A percentile compares a stretch with the other conserved stretches of the same genome.
These are phyloP conservation scores for Coemansia sp. DNA, from an alignment of 192 early-diverging fungal genomes.

Conservation along the genomic window DNA sequence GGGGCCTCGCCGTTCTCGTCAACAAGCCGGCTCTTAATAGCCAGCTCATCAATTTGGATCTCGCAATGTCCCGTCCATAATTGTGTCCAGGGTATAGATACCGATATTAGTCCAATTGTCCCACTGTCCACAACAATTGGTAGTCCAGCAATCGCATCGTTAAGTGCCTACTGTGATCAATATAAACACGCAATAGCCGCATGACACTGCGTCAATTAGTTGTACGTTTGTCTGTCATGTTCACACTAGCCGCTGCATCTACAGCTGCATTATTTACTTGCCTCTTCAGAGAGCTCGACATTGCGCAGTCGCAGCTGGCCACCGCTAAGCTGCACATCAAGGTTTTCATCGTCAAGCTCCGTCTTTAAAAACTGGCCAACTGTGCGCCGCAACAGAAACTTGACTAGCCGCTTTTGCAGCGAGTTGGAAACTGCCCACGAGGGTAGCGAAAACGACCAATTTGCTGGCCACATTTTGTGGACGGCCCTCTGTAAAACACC, in stretches of 20 bases:
- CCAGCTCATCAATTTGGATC: slow-evolving; percentile 69
- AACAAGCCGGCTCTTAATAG: slow-evolving; percentile 52
- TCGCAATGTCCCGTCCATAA: slow-evolving; percentile 78
- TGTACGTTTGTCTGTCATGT: background rate
- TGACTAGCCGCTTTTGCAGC: slow-evolving; percentile 82
- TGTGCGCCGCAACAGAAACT: slow-evolving; percentile 76
- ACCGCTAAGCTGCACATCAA: slow-evolving; percentile 81
- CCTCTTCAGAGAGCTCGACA: slow-evolving; percentile 76
- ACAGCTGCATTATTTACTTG: slow-evolving; percentile 23
- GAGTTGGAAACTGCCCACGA: slow-evolving; percentile 62
- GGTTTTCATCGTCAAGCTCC: slow-evolving; percentile 70
- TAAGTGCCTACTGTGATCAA: slow-evolving; percentile 62
- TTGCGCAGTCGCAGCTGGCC: slow-evolving; percentile 76
- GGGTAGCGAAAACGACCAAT: slow-evolving; percentile 52
- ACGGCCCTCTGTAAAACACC: background rate
- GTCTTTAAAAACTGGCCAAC: slow-evolving; percentile 84
- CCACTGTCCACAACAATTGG: slow-evolving; percentile 74
- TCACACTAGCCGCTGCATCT: slow-evolving; percentile 5
- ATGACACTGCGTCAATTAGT: background rate
- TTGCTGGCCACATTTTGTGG: slow-evolving; percentile 46
- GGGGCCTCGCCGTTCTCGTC: slow-evolving; percentile 15
- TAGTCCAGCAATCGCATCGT: slow-evolving; percentile 65
- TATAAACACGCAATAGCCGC: background rate
- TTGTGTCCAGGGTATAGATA: slow-evolving; percentile 79
- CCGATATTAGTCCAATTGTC: slow-evolving; percentile 65